phyloP scores from a whole-genome alignment of 2,329 filamentous ascomycete genomes.

The Capronia americana region DNA sequence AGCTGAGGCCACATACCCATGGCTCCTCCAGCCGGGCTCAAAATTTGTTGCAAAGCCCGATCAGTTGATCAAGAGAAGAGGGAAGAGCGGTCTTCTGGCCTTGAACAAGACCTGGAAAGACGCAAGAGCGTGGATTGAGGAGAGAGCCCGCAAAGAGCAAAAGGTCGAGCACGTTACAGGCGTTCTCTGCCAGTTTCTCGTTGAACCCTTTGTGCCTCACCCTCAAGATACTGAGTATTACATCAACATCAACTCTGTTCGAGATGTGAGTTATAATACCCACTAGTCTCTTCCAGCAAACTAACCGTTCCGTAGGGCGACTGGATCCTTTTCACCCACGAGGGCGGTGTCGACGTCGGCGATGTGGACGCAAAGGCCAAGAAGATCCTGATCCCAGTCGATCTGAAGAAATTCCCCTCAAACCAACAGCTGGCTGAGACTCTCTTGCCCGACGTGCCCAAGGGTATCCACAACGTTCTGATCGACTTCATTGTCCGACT shows the following conservation, averaged over 20 bases:
- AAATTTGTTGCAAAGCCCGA: slow-evolving; percentile 99
- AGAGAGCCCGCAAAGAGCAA: slow-evolving; percentile 87
- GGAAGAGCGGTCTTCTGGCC: slow-evolving; percentile 95
- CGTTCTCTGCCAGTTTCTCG: slow-evolving; percentile 90
- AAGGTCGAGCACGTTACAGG: slow-evolving; percentile 92
- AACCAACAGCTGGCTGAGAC: slow-evolving; percentile 88
- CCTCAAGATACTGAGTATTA: slow-evolving; percentile 97
- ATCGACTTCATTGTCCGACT: slow-evolving; percentile 98
- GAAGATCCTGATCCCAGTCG: slow-evolving; percentile 97
- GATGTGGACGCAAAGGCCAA: slow-evolving; percentile 99
- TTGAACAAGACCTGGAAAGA: slow-evolving; percentile 98
- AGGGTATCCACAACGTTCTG: slow-evolving; percentile 95
- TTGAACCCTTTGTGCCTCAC: slow-evolving; percentile 98
- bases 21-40: slow-evolving; percentile 80
- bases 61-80: slow-evolving; percentile 99
- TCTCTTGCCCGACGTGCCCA: slow-evolving; percentile 90
- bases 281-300: slow-evolving; percentile 27
- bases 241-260: slow-evolving; percentile 99
- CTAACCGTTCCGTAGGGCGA: slow-evolving; percentile 71
- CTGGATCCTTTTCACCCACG: slow-evolving; percentile 99
- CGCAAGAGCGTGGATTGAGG: slow-evolving; percentile 90
- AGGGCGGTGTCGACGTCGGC: slow-evolving; percentile 98
- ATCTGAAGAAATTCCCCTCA: slow-evolving; percentile 91
- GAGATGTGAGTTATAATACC: slow-evolving; percentile 78
- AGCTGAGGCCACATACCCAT: slow-evolving; percentile 95